These are phyloP conservation scores for Phaeolepiota aurea DNA, from an alignment of 768 basidiomycete species.

Conservation along the genomic window DNA sequence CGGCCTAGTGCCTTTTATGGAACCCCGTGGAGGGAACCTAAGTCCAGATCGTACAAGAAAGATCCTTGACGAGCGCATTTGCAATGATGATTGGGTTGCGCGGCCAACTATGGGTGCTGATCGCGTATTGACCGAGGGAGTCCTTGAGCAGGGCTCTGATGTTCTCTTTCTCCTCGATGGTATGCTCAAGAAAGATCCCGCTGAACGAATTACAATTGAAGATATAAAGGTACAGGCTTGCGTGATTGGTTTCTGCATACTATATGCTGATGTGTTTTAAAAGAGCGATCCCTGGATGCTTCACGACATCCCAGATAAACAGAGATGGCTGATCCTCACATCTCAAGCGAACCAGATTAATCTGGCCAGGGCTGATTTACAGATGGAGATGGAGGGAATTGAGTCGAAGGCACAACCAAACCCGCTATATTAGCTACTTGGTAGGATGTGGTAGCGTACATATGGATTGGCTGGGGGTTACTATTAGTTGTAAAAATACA, in stretches of 20 bases:
- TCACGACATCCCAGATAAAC: constrained; percentile 21
- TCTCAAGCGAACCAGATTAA: constrained; percentile 18
- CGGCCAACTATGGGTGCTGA: constrained; percentile 31
- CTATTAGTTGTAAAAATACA: too few species aligned
- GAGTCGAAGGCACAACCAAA: too few species aligned
- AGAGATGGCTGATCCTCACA: constrained; percentile 14
- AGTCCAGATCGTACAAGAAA: constrained; percentile 29
- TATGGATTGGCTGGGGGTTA: too few species aligned
- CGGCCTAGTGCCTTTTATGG: constrained; percentile 33
- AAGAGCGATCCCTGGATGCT: constrained; percentile 32
- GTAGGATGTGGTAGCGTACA: too few species aligned
- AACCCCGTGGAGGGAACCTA: constrained; percentile 21
- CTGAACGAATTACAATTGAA: constrained; percentile 18
- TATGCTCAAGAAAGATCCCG: constrained; percentile 33
- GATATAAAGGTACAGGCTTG: constrained; percentile 31
- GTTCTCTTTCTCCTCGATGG: constrained; percentile 26
- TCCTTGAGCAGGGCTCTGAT: constrained; percentile 17
- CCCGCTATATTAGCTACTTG: too few species aligned
- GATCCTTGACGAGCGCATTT: constrained; percentile 32
- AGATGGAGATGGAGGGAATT: too few species aligned
- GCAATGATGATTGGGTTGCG: constrained; percentile 29
- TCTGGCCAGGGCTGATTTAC: too few species aligned
- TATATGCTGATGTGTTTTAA: neutral
- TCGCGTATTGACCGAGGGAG: constrained; percentile 21
- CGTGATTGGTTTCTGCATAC: neutral